Percentiles rank a stretch among this genome's conserved stretches.
These are phyloP conservation scores for Ceratobasidium sp. DNA, from an alignment of 1,284 basidiomycete genomes.

Conservation along the genomic window DNA sequence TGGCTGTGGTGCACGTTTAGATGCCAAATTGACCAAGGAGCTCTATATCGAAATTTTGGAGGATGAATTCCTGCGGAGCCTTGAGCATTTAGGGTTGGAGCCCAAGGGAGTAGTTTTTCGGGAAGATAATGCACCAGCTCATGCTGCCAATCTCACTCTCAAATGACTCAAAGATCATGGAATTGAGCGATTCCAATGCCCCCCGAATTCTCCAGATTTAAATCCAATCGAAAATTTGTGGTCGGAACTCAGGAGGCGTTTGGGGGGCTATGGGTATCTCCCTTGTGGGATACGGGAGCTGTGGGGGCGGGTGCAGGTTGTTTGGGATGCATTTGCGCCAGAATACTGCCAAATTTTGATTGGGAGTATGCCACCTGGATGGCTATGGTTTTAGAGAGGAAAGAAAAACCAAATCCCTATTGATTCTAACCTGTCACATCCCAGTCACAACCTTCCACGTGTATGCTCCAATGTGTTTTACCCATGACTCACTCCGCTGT, in stretches of 20 bases:
- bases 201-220: slow-evolving; percentile 34
- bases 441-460: too few relatives aligned
- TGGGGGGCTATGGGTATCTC: neutral
- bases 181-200: slow-evolving; percentile 27
- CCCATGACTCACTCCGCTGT: too few relatives aligned
- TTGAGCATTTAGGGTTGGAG: slow-evolving; percentile 13
- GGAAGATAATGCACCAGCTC: slow-evolving; percentile 30
- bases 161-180: slow-evolving; percentile 27
- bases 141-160: slow-evolving; percentile 19
- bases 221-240: slow-evolving; percentile 39
- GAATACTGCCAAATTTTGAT: slow-evolving; percentile 11
- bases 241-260: slow-evolving; percentile 22
- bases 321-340: slow-evolving; percentile 9
- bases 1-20: neutral
- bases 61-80: slow-evolving; percentile 3
- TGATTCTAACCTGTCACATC: too few relatives aligned
- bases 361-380: slow-evolving; percentile 34
- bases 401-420: slow-evolving; percentile 2
- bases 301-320: slow-evolving; percentile 16
- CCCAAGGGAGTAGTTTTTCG: slow-evolving; percentile 11
- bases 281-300: slow-evolving; percentile 22
- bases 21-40: neutral
- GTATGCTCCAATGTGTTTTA: too few relatives aligned
- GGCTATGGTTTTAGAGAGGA: neutral
- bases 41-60: slow-evolving; percentile 12